These are phyloP conservation scores for Thielaviopsis punctulata DNA, from an alignment of 2,329 filamentous ascomycete species.

Conservation along the genomic window DNA sequence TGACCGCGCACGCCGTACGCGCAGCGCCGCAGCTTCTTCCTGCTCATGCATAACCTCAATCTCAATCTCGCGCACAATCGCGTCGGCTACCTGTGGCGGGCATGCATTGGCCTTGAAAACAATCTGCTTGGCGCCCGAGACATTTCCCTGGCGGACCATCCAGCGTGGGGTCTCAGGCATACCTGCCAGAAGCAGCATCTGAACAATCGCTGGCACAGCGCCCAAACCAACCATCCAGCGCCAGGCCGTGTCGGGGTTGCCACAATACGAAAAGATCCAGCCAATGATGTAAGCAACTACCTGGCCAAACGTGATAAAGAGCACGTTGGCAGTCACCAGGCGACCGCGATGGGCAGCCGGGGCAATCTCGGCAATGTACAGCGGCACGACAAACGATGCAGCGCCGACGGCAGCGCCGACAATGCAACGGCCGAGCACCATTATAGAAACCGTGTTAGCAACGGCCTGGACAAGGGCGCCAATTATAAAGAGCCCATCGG, in stretches of 20 bases:
- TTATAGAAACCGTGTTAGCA: constrained; percentile 37
- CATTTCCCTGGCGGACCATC: constrained; percentile 53
- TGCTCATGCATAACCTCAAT: constrained; percentile 57
- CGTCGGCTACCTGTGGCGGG: constrained; percentile 32
- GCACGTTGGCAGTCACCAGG: constrained; percentile 62
- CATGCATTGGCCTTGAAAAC: constrained; percentile 39
- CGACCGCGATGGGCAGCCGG: constrained; percentile 60
- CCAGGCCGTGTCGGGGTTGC: constrained; percentile 46
- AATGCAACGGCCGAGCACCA: constrained; percentile 51
- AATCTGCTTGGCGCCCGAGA: constrained; percentile 44
- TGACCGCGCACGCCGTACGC: constrained; percentile 24
- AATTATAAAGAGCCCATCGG: constrained; percentile 48
- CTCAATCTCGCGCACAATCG: constrained; percentile 52
- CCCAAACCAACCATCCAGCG: constrained; percentile 84
- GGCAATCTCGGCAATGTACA: constrained; percentile 78
- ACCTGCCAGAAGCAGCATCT: constrained; percentile 47
- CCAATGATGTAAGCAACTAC: constrained; percentile 76
- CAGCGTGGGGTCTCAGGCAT: constrained; percentile 85
- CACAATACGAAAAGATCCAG: constrained; percentile 50
- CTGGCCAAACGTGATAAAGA: constrained; percentile 79
- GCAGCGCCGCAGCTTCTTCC: constrained; percentile 23
- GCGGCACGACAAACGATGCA: constrained; percentile 64
- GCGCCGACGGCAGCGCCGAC: constrained; percentile 59
- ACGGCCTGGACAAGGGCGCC: constrained; percentile 50
- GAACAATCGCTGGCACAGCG: constrained; percentile 55